A percentile compares a stretch with the other conserved stretches of the same genome.
Evolutionary conservation across 371 early-diverging fungal species (phyloP).

Genomic region (Mucor circinelloides): DNA sequence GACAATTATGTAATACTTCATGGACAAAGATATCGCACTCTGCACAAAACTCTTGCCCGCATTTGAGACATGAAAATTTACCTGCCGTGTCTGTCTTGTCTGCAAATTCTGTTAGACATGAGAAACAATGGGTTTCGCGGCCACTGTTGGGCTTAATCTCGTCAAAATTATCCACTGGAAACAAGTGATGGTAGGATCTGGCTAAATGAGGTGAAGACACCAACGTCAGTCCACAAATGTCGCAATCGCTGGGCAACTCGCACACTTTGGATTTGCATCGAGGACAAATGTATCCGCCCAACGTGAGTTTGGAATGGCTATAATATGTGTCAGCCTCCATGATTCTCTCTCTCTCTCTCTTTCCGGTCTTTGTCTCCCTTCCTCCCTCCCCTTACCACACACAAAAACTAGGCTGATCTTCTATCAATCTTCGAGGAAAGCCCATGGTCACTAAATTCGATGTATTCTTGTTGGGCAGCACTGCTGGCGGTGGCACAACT

Average conservation of each 20-base stretch:
- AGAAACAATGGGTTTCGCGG: constrained; percentile 42
- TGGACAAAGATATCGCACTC: constrained; percentile 95
- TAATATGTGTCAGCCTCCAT: no score
- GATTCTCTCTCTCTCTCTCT: no score
- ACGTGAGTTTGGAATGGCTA: constrained; percentile 79
- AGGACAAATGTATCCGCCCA: constrained; percentile 89
- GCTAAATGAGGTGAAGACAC: constrained; percentile 93
- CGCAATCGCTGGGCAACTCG: constrained; percentile 91
- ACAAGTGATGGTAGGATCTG: constrained; percentile 94
- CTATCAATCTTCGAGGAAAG: constrained; percentile 73
- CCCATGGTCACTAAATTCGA: constrained; percentile 89
- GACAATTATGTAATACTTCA: constrained; percentile 93
- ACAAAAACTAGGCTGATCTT: constrained; percentile 73
- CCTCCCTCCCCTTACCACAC: constrained; percentile 78
- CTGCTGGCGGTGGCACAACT: constrained; percentile 81
- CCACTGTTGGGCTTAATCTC: constrained; percentile 46
- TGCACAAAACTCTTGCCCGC: constrained; percentile 81
- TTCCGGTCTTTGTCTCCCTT: no score
- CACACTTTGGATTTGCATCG: constrained; percentile 85
- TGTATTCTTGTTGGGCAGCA: constrained; percentile 61
- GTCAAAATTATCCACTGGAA: constrained; percentile 81
- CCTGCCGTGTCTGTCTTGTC: constrained; percentile 36
- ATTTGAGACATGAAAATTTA: constrained; percentile 77
- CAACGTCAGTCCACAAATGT: constrained; percentile 88
- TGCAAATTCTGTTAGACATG: constrained; percentile 40